Evolutionary conservation across 495 filamentous ascomycete genomes (phyloP).

Genomic region (Aspergillus coremiiformis): DNA sequence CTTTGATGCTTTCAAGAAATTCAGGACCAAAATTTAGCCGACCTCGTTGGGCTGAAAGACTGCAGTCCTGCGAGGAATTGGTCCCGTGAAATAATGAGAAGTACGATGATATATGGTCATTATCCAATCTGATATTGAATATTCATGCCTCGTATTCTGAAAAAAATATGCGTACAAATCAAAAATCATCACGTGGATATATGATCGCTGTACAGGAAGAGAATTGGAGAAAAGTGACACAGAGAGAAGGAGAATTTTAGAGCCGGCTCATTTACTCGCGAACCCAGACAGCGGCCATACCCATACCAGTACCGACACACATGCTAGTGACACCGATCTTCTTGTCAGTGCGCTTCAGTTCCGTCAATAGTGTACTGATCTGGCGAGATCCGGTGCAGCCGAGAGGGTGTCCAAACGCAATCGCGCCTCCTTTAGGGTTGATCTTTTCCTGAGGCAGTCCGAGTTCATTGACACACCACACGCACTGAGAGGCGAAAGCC

Average conservation of each 20-base stretch:
- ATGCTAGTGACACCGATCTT: conserved; percentile 90
- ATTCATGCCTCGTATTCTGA: conserved; percentile 2
- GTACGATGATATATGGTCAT: not conserved
- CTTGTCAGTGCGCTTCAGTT: conserved; percentile 71
- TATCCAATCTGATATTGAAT: not conserved
- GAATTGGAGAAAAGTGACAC: conserved; percentile 11
- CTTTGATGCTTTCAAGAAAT: conserved; percentile 49
- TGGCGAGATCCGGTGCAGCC: conserved; percentile 92
- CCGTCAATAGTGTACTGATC: conserved; percentile 83
- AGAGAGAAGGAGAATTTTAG: conserved; percentile 7
- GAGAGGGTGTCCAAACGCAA: conserved; percentile 96
- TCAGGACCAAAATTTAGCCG: conserved; percentile 18
- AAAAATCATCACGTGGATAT: conserved; percentile 10
- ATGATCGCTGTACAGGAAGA: conserved; percentile 30
- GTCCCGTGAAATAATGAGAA: not conserved
- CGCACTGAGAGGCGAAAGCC: conserved; percentile 90
- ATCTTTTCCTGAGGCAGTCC: conserved; percentile 70
- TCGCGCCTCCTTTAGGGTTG: conserved; percentile 96
- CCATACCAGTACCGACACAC: conserved; percentile 97
- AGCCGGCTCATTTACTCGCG: conserved; percentile 52
- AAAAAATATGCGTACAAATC: not conserved
- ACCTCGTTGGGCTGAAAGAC: not conserved
- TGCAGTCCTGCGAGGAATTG: not conserved
- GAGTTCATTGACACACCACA: conserved; percentile 89
- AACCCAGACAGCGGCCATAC: conserved; percentile 93